Percentiles rank a stretch among this genome's conserved stretches.
phyloP scores from a whole-genome alignment of 208 protist species.

The Trypanosomatidae sp. region DNA sequence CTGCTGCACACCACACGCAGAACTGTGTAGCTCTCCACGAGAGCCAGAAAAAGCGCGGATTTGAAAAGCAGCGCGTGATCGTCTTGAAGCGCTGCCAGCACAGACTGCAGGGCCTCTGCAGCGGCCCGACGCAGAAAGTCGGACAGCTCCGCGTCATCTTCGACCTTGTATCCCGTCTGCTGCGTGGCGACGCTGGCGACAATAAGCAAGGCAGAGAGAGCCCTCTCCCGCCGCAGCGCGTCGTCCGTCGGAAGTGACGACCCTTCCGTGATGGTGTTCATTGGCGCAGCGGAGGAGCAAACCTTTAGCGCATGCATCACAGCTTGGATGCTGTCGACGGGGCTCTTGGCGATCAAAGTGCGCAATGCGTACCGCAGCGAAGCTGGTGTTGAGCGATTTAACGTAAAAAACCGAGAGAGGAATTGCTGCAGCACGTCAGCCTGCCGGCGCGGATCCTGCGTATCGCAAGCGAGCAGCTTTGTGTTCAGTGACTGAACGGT shows the following conservation, averaged over 20 bases:
- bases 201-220: too few relatives aligned
- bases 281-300: neutral
- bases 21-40: constrained; percentile 17
- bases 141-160: constrained; percentile 1
- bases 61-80: neutral
- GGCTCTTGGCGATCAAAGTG: too few relatives aligned
- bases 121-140: neutral
- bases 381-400: constrained; percentile 10
- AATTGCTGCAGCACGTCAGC: constrained; percentile 18
- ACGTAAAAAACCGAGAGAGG: constrained; percentile 25
- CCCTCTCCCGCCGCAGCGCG: too few relatives aligned
- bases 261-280: too few relatives aligned
- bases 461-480: constrained; percentile 3
- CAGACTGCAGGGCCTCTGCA: constrained; percentile 4
- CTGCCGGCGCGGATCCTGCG: constrained; percentile 5
- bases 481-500: constrained; percentile 13
- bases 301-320: neutral
- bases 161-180: neutral
- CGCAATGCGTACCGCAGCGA: constrained; percentile 18
- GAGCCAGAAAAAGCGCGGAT: constrained; percentile 4
- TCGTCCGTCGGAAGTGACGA: too few relatives aligned
- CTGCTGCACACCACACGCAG: constrained; percentile 1
- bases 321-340: constrained; percentile 1
- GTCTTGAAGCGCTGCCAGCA: constrained; percentile 7
- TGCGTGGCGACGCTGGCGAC: too few relatives aligned